phyloP scores from a whole-genome alignment of 1,284 basidiomycete genomes.

The Ganoderma lucidum region DNA sequence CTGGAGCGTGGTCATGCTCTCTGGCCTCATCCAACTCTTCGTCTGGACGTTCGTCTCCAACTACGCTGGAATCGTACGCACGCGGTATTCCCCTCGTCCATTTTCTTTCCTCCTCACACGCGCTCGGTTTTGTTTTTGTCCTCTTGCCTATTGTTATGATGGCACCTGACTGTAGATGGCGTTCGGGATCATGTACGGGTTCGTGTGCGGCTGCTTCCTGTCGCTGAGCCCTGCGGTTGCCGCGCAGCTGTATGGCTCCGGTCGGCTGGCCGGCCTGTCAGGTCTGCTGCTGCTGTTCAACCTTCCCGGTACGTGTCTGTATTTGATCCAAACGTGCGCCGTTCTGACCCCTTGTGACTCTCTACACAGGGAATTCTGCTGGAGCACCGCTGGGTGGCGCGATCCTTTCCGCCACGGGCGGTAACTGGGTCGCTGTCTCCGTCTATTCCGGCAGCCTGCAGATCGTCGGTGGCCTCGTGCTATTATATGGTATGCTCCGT shows the following conservation, averaged over 20 bases:
- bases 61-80: constrained; percentile 37
- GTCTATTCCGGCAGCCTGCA: constrained; percentile 29
- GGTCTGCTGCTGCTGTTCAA: constrained; percentile 33
- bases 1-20: constrained; percentile 33
- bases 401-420: constrained; percentile 27
- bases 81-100: background rate
- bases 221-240: constrained; percentile 30
- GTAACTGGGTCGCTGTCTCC: constrained; percentile 30
- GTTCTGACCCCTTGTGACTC: background rate
- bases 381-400: constrained; percentile 31
- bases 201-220: constrained; percentile 39
- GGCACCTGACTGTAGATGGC: constrained; percentile 29
- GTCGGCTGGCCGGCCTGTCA: constrained; percentile 31
- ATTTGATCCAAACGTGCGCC: background rate
- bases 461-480: constrained; percentile 25
- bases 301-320: constrained; percentile 27
- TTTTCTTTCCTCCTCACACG: constrained; percentile 5
- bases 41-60: constrained; percentile 38
- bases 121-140: background rate
- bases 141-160: background rate
- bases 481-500: constrained; percentile 25
- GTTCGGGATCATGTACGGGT: constrained; percentile 39
- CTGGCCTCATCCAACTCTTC: constrained; percentile 38
- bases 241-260: constrained; percentile 32
- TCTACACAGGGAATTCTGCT: constrained; percentile 25